These are phyloP conservation scores for Boletellus deceptivus DNA, from an alignment of 1,284 basidiomycete species.

Conservation along the genomic window DNA sequence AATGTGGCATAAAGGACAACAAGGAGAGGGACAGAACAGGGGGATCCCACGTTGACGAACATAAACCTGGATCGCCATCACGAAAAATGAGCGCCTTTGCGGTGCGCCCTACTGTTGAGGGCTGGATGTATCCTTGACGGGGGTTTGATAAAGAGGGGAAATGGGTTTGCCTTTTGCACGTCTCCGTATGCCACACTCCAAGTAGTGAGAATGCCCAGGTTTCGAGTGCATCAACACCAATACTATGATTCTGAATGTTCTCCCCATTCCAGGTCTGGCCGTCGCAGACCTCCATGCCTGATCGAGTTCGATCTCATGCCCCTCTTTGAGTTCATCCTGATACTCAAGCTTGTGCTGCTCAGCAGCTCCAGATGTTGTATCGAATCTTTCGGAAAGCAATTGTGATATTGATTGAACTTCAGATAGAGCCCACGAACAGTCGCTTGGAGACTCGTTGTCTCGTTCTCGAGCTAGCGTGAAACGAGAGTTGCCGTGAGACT, in stretches of 20 bases:
- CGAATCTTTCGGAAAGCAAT: too few relatives aligned
- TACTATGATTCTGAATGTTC: background rate
- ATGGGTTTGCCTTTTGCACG: constrained; percentile 3
- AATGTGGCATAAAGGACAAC: background rate
- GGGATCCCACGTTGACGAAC: constrained; percentile 1
- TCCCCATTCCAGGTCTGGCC: background rate
- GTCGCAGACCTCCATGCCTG: background rate
- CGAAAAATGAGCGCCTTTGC: constrained; percentile 5
- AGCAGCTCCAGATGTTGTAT: too few relatives aligned
- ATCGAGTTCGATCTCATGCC: background rate
- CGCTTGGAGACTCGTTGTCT: too few relatives aligned
- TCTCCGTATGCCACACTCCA: too few relatives aligned
- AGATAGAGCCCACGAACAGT: too few relatives aligned
- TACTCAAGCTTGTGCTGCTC: too few relatives aligned
- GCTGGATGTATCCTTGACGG: background rate
- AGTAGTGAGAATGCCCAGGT: too few relatives aligned
- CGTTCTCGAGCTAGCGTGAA: too few relatives aligned
- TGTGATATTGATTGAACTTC: too few relatives aligned
- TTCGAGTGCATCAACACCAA: background rate
- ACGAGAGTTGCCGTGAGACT: too few relatives aligned
- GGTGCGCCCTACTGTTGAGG: constrained; percentile 3
- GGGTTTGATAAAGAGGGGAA: background rate
- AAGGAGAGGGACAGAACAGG: background rate
- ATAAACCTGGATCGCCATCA: constrained; percentile 2
- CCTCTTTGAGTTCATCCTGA: too few relatives aligned